Evolutionary conservation across 768 basidiomycete species (phyloP).

Genomic region (Lactifluus piperatus): DNA sequence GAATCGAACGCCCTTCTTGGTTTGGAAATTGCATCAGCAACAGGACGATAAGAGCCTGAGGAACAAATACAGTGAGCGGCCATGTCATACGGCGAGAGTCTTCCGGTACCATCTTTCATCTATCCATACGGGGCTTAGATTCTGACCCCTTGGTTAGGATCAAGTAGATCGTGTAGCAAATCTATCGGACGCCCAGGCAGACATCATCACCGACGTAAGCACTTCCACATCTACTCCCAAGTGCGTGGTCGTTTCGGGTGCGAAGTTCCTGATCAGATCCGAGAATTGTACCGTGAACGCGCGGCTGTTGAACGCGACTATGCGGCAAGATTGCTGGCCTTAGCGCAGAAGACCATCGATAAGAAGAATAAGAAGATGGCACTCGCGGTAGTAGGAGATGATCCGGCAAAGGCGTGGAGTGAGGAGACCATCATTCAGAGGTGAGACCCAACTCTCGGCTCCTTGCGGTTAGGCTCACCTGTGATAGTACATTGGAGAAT

Average conservation of each 20-base stretch:
- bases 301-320: conserved; percentile 71
- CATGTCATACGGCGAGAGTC: conserved; percentile 21
- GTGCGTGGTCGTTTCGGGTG: neutral
- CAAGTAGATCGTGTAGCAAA: conserved; percentile 23
- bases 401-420: conserved; percentile 55
- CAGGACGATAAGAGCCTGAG: neutral
- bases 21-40: neutral
- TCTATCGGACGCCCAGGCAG: conserved; percentile 15
- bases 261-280: conserved; percentile 39
- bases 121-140: neutral
- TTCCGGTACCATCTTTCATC: conserved; percentile 11
- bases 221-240: neutral
- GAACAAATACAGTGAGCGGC: neutral
- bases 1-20: neutral
- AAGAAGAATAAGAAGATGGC: conserved; percentile 55
- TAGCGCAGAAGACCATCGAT: conserved; percentile 61
- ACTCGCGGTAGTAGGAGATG: conserved; percentile 52
- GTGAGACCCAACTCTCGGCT: conserved; percentile 27
- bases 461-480: neutral
- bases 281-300: conserved; percentile 62
- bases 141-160: conserved; percentile 8
- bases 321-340: conserved; percentile 55
- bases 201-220: conserved; percentile 15
- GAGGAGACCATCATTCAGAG: conserved; percentile 45
- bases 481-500: conserved; percentile 58